A percentile compares a stretch with the other conserved stretches of the same genome.
Evolutionary conservation across 176 grass and related monocot genomes (phyloP).

Genomic region (Oryza coarctata): DNA sequence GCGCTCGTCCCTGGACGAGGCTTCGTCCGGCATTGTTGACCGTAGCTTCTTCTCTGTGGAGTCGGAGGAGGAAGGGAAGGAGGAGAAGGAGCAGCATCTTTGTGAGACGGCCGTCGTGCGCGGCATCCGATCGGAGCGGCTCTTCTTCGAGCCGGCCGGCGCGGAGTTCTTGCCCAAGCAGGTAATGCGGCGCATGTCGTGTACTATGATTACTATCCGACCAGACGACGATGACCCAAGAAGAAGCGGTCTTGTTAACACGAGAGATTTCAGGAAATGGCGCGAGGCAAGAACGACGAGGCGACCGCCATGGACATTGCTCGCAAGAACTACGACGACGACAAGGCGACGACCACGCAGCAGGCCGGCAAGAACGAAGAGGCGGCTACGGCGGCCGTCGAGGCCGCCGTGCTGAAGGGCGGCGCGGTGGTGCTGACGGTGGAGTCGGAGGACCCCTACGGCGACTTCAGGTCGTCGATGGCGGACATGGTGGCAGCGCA

Average conservation of each 20-base stretch:
- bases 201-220: background rate
- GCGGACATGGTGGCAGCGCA: constrained; percentile 79
- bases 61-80: background rate
- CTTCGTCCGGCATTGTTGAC: background rate
- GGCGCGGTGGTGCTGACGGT: constrained; percentile 48
- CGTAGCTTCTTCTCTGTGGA: background rate
- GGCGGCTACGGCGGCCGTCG: background rate
- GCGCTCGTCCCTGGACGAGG: constrained; percentile 31
- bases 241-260: background rate
- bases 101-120: constrained; percentile 50
- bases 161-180: constrained; percentile 44
- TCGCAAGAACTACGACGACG: background rate
- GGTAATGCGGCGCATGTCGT: constrained; percentile 25
- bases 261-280: constrained; percentile 6
- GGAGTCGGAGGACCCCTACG: constrained; percentile 64
- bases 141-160: constrained; percentile 70
- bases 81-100: constrained; percentile 30
- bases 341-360: background rate
- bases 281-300: background rate
- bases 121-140: constrained; percentile 60
- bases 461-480: constrained; percentile 78
- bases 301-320: background rate
- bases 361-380: background rate
- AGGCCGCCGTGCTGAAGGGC: constrained; percentile 25
- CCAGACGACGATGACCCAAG: background rate